Evolutionary conservation across 257 asterid genomes (phyloP).

Genomic region (Plectranthus barbatus): DNA sequence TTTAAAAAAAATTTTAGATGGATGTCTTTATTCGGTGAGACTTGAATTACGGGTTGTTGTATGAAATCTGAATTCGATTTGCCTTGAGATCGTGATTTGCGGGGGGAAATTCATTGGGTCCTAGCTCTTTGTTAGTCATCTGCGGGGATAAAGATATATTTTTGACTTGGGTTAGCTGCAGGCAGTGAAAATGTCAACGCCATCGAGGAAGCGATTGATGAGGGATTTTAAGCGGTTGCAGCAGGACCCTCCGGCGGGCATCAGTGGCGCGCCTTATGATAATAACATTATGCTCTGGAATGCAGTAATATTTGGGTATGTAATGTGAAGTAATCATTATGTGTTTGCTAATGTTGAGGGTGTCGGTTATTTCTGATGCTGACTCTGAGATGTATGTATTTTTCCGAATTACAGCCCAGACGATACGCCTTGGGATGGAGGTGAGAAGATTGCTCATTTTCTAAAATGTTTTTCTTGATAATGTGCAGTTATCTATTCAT

Average conservation of each 20-base stretch:
- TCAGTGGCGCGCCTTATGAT: slow-evolving; percentile 77
- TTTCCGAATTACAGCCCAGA: slow-evolving; percentile 41
- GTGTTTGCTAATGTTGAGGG: slow-evolving; percentile 21
- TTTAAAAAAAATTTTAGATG: too few species aligned
- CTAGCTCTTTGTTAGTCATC: not conserved
- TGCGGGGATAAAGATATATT: not conserved
- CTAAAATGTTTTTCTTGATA: not conserved
- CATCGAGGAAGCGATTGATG: slow-evolving; percentile 75
- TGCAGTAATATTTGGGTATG: slow-evolving; percentile 68
- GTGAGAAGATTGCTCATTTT: slow-evolving; percentile 28
- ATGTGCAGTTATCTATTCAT: too few species aligned
- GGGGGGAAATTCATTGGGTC: not conserved
- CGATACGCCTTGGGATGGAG: slow-evolving; percentile 93
- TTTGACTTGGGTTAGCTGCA: not conserved
- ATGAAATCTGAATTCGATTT: not conserved
- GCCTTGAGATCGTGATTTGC: too few species aligned
- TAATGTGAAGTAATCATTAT: not conserved
- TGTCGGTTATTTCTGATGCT: not conserved
- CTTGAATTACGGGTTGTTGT: not conserved
- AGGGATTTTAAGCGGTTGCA: slow-evolving; percentile 79
- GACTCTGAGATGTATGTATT: too few species aligned
- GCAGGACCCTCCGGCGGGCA: slow-evolving; percentile 77
- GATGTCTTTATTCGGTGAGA: not conserved
- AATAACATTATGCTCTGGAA: slow-evolving; percentile 76
- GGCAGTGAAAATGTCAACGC: slow-evolving; percentile 54